These are phyloP conservation scores for Jamesozyma spencerorum DNA, from an alignment of 805 yeast genomes.

Conservation along the genomic window DNA sequence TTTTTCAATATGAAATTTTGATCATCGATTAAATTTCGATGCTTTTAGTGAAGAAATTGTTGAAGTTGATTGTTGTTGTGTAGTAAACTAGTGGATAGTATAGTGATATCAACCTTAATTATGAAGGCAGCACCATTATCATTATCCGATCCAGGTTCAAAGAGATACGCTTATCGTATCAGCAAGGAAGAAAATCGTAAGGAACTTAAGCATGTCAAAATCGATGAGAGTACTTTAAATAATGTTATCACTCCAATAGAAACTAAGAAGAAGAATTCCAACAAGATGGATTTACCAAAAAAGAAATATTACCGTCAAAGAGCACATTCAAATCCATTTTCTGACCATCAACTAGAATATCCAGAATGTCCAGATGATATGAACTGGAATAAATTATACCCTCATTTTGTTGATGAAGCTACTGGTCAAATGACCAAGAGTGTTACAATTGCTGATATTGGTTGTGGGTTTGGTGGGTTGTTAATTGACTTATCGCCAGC, in stretches of 20 bases:
- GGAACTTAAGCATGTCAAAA: constrained; percentile 38
- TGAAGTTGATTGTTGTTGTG: no score
- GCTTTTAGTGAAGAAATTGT: neutral
- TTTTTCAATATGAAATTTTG: no score
- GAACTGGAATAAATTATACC: constrained; percentile 81
- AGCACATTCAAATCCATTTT: constrained; percentile 96
- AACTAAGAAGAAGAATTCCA: constrained; percentile 3
- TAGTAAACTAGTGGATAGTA: no score
- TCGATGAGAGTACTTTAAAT: constrained; percentile 29
- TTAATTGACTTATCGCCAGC: constrained; percentile 68
- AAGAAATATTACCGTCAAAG: constrained; percentile 89
- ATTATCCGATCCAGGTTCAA: constrained; percentile 22
- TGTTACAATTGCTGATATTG: constrained; percentile 90
- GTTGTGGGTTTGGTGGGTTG: constrained; percentile 96
- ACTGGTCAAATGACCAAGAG: constrained; percentile 36
- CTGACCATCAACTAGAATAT: constrained; percentile 87
- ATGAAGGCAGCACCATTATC: constrained; percentile 21
- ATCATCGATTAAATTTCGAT: no score
- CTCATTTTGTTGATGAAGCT: constrained; percentile 41
- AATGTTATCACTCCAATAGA: constrained; percentile 4
- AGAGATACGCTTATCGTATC: constrained; percentile 34
- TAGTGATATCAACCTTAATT: no score
- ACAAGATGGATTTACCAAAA: constrained; percentile 51
- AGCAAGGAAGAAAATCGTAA: constrained; percentile 43
- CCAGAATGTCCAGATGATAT: constrained; percentile 72